A percentile compares a stretch with the other conserved stretches of the same genome.
Evolutionary conservation across 2,329 filamentous ascomycete species (phyloP).

Genomic region (Cladophialophora psammophila): DNA sequence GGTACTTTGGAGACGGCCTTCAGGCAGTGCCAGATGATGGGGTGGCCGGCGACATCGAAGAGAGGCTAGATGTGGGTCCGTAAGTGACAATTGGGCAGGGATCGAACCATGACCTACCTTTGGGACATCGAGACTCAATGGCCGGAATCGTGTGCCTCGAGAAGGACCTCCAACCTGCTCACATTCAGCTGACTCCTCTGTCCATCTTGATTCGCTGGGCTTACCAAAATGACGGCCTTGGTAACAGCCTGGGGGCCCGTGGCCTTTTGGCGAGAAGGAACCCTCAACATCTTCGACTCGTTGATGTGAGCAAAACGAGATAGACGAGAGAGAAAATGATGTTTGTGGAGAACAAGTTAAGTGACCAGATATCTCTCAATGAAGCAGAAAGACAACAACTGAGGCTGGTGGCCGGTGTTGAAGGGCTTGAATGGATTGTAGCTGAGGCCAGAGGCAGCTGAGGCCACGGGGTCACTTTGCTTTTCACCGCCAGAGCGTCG

Average conservation of each 20-base stretch:
- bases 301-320: not conserved
- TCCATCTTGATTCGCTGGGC: conserved; percentile 41
- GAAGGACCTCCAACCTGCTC: conserved; percentile 89
- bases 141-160: conserved; percentile 92
- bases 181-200: conserved; percentile 42
- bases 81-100: not conserved
- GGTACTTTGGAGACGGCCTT: conserved; percentile 89
- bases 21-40: conserved; percentile 98
- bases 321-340: not conserved
- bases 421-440: not conserved
- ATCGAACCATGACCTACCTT: conserved; percentile 68
- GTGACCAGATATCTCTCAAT: not conserved
- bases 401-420: not conserved
- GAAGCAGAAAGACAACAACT: too few species aligned
- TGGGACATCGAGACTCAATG: conserved; percentile 91
- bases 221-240: conserved; percentile 93
- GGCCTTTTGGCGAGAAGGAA: conserved; percentile 52
- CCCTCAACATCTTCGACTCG: conserved; percentile 51
- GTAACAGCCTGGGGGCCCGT: conserved; percentile 65
- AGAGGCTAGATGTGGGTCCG: conserved; percentile 69
- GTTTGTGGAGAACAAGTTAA: not conserved
- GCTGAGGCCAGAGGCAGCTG: not conserved
- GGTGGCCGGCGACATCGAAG: conserved; percentile 97
- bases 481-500: conserved; percentile 20
- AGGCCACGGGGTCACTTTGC: conserved; percentile 31